Base-by-base conservation (phyloP, 202 grass and related monocot genomes). In the Zoysia matrella region DNA sequence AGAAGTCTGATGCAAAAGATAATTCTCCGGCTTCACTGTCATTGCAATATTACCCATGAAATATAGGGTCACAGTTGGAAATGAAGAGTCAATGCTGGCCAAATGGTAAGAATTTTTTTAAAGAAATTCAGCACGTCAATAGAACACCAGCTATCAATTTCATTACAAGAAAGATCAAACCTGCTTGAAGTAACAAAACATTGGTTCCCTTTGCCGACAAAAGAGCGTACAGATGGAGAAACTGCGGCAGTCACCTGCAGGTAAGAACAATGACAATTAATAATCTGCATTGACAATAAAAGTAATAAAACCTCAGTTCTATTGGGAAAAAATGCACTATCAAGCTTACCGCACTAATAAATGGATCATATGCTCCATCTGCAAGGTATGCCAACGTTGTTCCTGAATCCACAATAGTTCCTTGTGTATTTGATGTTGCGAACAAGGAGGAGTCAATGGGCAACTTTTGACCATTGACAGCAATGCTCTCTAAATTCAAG, bases 321-420 rank as follows among this genome's bases (percentile, higher is more conserved):
- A 63, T 2, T 41, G 41, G 50, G 75, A 71, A 56, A 12, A 60
- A 40, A 47, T 72, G 69, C 9, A 18, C 30, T 65, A 52, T 70
- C 71, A 83, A 80, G 81, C 89, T 94, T 51, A 99, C 96, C 62
- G 96, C 89, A 55, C 79, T 93, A 77, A 99, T 76, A 87, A 99
- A 99, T 71, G 96, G 96, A 87, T 92, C 87, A 57, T 94, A 99
- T 53, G 93, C 89, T 62, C 89, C 91, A 49, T 99, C 91, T 44
- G 91, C 92, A 72, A 99, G 96, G 60, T 99, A 99, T 55, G 89
- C 91, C 72, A 99, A 83, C 62, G 96, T 99, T 68, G 96, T 99
- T 45, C 96, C 96, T 11, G 96, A 99, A 85, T 99, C 96, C 22
- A 99, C 79, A 66, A 99, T 94, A 54, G 96, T 99, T 78, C 96